A percentile compares a stretch with the other conserved stretches of the same genome.
Evolutionary conservation across 805 yeast species (phyloP).

Genomic region (Debaryomyces prosopidis): DNA sequence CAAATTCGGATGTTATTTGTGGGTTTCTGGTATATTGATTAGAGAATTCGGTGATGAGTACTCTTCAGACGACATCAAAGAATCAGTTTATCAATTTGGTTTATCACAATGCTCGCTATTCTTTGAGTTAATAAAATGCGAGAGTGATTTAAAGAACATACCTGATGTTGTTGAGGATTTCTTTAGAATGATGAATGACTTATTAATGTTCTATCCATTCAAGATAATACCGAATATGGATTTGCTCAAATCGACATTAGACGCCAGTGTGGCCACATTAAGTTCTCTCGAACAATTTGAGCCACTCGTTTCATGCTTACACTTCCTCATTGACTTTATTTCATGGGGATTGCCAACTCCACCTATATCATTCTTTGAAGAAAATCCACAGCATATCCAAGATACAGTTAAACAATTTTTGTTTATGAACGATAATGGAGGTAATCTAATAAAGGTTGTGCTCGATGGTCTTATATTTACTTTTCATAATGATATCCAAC

Average conservation of each 20-base stretch:
- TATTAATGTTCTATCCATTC: conserved; percentile 71
- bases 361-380: conserved; percentile 68
- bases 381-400: conserved; percentile 54
- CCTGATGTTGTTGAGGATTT: conserved; percentile 86
- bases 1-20: conserved; percentile 78
- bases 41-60: conserved; percentile 69
- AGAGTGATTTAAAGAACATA: conserved; percentile 34
- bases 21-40: conserved; percentile 84
- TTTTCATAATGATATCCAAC: conserved; percentile 67
- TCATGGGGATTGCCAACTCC: conserved; percentile 84
- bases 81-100: conserved; percentile 74
- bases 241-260: conserved; percentile 52
- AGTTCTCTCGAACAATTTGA: conserved; percentile 61
- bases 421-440: conserved; percentile 50
- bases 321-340: conserved; percentile 76
- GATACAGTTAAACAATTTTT: conserved; percentile 48
- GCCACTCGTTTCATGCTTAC: conserved; percentile 67
- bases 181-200: conserved; percentile 75
- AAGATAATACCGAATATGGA: conserved; percentile 47
- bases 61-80: conserved; percentile 45
- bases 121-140: conserved; percentile 29
- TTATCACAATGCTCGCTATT: conserved; percentile 63
- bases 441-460: conserved; percentile 50
- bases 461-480: conserved; percentile 68
- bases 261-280: conserved; percentile 58